phyloP scores from a whole-genome alignment of 257 asterid species.

The Rubia yunnanensis region DNA sequence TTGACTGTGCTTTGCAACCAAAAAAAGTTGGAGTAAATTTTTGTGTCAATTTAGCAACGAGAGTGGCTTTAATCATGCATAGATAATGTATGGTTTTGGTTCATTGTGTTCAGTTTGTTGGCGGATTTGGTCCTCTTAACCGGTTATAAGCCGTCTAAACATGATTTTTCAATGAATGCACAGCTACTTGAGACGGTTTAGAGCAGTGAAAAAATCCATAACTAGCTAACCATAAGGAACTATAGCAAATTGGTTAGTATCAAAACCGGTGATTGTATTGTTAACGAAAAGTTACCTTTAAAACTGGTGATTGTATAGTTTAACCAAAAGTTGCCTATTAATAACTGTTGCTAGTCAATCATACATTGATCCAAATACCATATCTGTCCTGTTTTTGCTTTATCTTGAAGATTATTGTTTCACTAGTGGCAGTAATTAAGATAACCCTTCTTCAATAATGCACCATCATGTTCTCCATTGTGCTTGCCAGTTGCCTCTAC shows the following conservation, averaged over 20 bases:
- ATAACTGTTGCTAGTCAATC: neutral
- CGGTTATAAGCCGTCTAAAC: too few relatives aligned
- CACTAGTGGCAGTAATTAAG: neutral
- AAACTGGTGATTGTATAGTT: too few relatives aligned
- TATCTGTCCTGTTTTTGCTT: neutral
- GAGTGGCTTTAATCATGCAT: neutral
- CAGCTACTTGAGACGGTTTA: neutral
- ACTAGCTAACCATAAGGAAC: neutral
- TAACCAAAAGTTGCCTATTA: too few relatives aligned
- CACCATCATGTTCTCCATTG: neutral
- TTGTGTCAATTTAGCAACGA: neutral
- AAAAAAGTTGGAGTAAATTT: neutral
- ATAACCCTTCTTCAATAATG: slow-evolving; percentile 4
- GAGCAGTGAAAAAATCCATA: neutral
- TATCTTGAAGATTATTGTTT: neutral
- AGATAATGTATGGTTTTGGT: neutral
- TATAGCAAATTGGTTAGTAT: too few relatives aligned
- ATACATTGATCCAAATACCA: neutral
- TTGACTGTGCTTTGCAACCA: neutral
- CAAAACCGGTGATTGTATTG: too few relatives aligned
- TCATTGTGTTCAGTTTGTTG: neutral
- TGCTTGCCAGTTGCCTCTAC: slow-evolving; percentile 22
- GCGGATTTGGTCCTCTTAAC: neutral
- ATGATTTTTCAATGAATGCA: too few relatives aligned
- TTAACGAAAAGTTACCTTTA: too few relatives aligned